A percentile compares a stretch with the other conserved stretches of the same genome.
Conservation (phyloP, 2,329 filamentous ascomycete species). For the Coniochaeta hoffmannii region DNA sequence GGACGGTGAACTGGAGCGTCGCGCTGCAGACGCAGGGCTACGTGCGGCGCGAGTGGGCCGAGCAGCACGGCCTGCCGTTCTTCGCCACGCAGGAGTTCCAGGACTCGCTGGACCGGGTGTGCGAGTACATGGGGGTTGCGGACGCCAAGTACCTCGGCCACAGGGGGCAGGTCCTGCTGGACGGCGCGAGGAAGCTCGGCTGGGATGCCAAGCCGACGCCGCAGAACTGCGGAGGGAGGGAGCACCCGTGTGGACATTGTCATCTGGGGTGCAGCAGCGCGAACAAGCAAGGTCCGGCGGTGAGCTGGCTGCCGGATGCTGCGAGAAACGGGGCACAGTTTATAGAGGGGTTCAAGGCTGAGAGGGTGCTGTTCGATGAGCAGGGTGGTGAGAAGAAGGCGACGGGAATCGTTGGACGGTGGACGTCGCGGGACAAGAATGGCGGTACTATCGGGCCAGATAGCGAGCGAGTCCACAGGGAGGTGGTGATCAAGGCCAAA, state of each 20-base stretch:
- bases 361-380: slow-evolving; percentile 62
- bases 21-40: slow-evolving; percentile 60
- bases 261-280: slow-evolving; percentile 54
- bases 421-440: slow-evolving; percentile 62
- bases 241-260: slow-evolving; percentile 68
- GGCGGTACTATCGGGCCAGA: slow-evolving; percentile 45
- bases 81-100: slow-evolving; percentile 72
- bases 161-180: slow-evolving; percentile 63
- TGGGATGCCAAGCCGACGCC: slow-evolving; percentile 63
- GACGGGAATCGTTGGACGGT: slow-evolving; percentile 64
- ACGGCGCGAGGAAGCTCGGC: slow-evolving; percentile 67
- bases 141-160: slow-evolving; percentile 62
- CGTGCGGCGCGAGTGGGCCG: slow-evolving; percentile 77
- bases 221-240: slow-evolving; percentile 68
- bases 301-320: slow-evolving; percentile 74
- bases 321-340: slow-evolving; percentile 70
- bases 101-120: slow-evolving; percentile 71
- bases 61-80: slow-evolving; percentile 56
- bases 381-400: slow-evolving; percentile 44
- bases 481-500: slow-evolving; percentile 68
- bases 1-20: slow-evolving; percentile 79
- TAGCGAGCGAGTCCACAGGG: slow-evolving; percentile 42
- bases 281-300: slow-evolving; percentile 72
- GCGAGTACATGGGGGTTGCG: slow-evolving; percentile 68
- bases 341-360: slow-evolving; percentile 72